Base-by-base conservation (phyloP, 1,284 basidiomycete genomes). In the Singerocomus inundabilis region DNA sequence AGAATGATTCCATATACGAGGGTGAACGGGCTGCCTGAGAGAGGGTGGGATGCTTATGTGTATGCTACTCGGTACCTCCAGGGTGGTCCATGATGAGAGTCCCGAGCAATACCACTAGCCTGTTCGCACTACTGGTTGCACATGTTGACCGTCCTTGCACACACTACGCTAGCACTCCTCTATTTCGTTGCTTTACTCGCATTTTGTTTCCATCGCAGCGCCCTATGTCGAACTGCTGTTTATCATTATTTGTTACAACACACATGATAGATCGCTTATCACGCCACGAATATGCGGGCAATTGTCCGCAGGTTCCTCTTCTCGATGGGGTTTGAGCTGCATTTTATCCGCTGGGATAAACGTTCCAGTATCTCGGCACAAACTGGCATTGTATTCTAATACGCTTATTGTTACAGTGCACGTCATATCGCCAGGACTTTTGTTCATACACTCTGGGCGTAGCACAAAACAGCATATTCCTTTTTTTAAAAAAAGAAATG, bases 401-500 rank as follows among this genome's bases (percentile, higher is more conserved):
- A 40, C 32, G 42, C 16, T 21, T 44, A 35, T 41, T 39, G 39
- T 42, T 54, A 62, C 51, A 52, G 28, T 40, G 41, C 21, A 44
- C 26, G 6, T 40, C 46, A 43, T 26, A 16, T 42, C 26, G n/a
- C 4, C 18, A 43, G 12, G 21, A 7, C 24, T 37, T 34, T 49
- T 11, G n/a, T 26, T 44, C 16, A 25, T 26, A 4, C 21, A 32
- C 15, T 18, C 29, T 21, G 8, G 4, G 54, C 61, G 37, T 73
- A 72, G 61, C 73, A 75, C 56, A 77, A 63, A 26, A 77, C 68
- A 33, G 69, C 68, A 54, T 77, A 77, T 39, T 73, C 63, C 77
- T 77, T 21, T 21, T 21, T 21, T 21, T 21, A 21, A 21, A 21
- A 21, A 21, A 48, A 2, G 32, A 47, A 41, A 40, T 34, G 37